phyloP scores from a whole-genome alignment of 345 rosid genomes.

The Camelina laxa region DNA sequence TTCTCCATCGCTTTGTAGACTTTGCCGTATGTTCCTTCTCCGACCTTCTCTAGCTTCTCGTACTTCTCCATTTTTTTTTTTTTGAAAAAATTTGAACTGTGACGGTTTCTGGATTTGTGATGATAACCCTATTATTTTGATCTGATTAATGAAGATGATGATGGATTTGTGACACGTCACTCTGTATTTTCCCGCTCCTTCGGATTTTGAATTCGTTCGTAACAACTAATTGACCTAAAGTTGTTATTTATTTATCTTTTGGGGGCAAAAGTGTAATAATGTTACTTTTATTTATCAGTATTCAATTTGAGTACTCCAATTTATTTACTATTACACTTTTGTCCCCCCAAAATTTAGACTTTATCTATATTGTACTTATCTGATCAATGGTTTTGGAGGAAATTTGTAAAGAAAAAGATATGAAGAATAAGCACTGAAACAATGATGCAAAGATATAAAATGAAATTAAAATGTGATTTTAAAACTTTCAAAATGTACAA shows the following conservation, averaged over 20 bases:
- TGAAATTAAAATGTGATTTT: slow-evolving; percentile 24
- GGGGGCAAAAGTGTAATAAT: not conserved
- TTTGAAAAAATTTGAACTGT: not conserved
- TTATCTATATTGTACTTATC: too few relatives aligned
- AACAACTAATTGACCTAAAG: not conserved
- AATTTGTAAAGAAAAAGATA: too few relatives aligned
- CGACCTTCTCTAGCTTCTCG: slow-evolving; percentile 96
- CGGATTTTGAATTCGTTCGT: slow-evolving; percentile 18
- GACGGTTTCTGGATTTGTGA: slow-evolving; percentile 5
- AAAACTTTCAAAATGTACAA: slow-evolving; percentile 33
- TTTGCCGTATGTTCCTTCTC: slow-evolving; percentile 96
- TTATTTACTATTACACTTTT: too few relatives aligned
- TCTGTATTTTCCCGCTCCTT: slow-evolving; percentile 37
- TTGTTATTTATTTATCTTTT: not conserved
- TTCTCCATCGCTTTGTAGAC: slow-evolving; percentile 94
- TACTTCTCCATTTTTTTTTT: slow-evolving; percentile 73
- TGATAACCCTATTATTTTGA: not conserved
- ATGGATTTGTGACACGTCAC: slow-evolving; percentile 26
- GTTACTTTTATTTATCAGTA: too few relatives aligned
- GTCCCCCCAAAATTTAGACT: too few relatives aligned
- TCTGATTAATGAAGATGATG: slow-evolving; percentile 15
- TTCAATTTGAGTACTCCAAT: too few relatives aligned
- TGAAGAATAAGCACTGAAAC: not conserved
- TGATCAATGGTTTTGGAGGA: too few relatives aligned
- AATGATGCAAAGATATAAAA: slow-evolving; percentile 7